Evolutionary conservation across 2,329 filamentous ascomycete genomes (phyloP), one percentile per base, ranked within the genome.

Genomic region (Diaporthe aspalathi): DNA sequence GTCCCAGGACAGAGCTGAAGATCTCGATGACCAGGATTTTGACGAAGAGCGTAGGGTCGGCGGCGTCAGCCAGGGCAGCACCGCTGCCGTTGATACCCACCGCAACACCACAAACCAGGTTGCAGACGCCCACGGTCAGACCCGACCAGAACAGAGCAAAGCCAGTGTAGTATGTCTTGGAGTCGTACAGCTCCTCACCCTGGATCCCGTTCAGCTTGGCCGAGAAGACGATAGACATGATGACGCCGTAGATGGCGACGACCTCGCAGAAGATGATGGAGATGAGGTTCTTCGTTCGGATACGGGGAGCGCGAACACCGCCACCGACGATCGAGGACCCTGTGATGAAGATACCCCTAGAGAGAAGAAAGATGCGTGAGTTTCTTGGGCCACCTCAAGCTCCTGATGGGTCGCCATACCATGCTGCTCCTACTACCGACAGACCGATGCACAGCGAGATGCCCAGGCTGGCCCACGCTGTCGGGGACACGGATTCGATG

Each of bases 211-310:
- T 88, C 77, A 99, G 85, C 83, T 98, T 97, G 73, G 95, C 89
- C 54, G 95, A 97, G 86, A 98, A 98, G 78, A 99, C 93, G 81
- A 99, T 99, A 78, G 95, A 93, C 94, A 99, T 99, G 85, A 99
- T 99, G 84, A 99, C 95, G 78, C 97, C 97, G 88, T 99, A 99
- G 83, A 99, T 99, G 83, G 96, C 96, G 79, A 99, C 96, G 80
- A 99, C 96, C 85, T 99, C 96, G 87, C 96, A 99, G 86, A 99
- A 99, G 85, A 99, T 98, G 83, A 99, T 99, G 78, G 95, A 98
- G 82, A 99, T 98, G 80, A 99, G 84, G 87, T 99, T 99, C 91
- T 99, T 99, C 74, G 96, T 99, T 82, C 96, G 94, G 84, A 99
- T 99, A 78, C 96, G 93, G 47, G 97, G 97, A 56, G 96, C 95